Evolutionary conservation across 2,329 filamentous ascomycete species (phyloP), one percentile per base, ranked within the genome.

Genomic region (Thelonectria discophora): DNA sequence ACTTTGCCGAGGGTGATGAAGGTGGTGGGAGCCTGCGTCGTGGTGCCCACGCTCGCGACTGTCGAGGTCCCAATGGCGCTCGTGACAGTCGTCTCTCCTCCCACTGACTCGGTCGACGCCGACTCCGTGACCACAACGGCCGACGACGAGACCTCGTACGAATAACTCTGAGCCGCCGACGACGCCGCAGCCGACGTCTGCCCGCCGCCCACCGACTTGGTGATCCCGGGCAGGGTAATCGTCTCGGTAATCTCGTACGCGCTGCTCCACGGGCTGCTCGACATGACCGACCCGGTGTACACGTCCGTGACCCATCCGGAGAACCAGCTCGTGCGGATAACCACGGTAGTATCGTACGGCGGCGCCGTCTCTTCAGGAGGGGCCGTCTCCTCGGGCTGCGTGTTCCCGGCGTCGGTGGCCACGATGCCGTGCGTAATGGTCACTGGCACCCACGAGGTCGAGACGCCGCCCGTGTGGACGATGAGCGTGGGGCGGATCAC

Each of bases 1-100:
- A 70, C 67, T 51, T 61, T 61, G 2, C 69, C 69, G 15, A 70
- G 65, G 10, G 61, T 64, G 34, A 72, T 66, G 24, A 70, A 72
- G 5, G 67, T 71, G 5, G 60, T 72, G 1, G 69, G 58, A 3
- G 63, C 63, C 10, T 67, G 64, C 6, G 69, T 72, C 13, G 66
- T 70, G 20, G 68, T 64, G 27, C 69, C 69, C 9, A 65, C 62
- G 10, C 60, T 67, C 15, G 60, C 24, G 7, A 65, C 58, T 3
- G 42, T 55, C 12, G 48, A 45, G 13, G 62, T 70, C 2, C 50
- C 58, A 1, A 65, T 27, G 3, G 60, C 55, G 12, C 58, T 51
- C 0, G 69, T 68, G 3, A 63, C 49, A 6, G 52, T 18, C 3
- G 40, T 43, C 10, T 12, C 21, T 11, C 42, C 57, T 0, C 55